These are phyloP conservation scores for Penicillium sp. DNA, from an alignment of 2,329 filamentous ascomycete genomes.

Conservation along the genomic window DNA sequence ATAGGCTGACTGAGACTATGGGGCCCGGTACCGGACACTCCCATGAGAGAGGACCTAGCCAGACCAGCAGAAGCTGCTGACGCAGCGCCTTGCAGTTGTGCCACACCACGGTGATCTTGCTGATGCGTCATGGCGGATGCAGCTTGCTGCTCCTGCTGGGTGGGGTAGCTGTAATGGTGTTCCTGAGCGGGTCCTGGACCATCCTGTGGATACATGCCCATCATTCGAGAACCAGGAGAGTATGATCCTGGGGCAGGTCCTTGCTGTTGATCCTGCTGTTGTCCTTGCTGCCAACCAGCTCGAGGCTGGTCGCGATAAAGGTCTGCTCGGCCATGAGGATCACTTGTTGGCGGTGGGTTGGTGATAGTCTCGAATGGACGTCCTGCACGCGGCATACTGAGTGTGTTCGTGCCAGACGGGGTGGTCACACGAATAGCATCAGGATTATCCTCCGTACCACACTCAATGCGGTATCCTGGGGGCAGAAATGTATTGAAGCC, in stretches of 20 bases:
- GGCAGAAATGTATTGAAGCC: slow-evolving; percentile 98
- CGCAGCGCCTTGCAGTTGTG: slow-evolving; percentile 62
- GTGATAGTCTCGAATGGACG: slow-evolving; percentile 35
- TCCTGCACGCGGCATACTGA: slow-evolving; percentile 61
- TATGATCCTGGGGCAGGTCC: slow-evolving; percentile 35
- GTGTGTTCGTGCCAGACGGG: slow-evolving; percentile 93
- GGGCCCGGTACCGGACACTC: slow-evolving; percentile 44
- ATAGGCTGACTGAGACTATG: slow-evolving; percentile 51
- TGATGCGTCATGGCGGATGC: slow-evolving; percentile 53
- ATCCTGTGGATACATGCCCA: slow-evolving; percentile 39
- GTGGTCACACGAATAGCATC: slow-evolving; percentile 96
- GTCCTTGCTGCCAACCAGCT: slow-evolving; percentile 39
- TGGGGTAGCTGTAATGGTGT: slow-evolving; percentile 43
- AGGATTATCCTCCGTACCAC: slow-evolving; percentile 86
- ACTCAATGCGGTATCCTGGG: slow-evolving; percentile 94
- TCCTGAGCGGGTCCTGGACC: slow-evolving; percentile 41
- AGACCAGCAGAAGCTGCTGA: slow-evolving; percentile 54
- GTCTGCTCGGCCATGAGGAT: slow-evolving; percentile 35
- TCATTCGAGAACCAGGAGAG: slow-evolving; percentile 41
- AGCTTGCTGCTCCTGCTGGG: slow-evolving; percentile 46
- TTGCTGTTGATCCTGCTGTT: slow-evolving; percentile 32
- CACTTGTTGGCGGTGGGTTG: slow-evolving; percentile 33
- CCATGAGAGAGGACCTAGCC: slow-evolving; percentile 49
- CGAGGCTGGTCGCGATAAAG: slow-evolving; percentile 41
- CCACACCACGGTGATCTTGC: slow-evolving; percentile 63